These are phyloP conservation scores for Gymnopus androsaceus DNA, from an alignment of 1,284 basidiomycete species.

Conservation along the genomic window DNA sequence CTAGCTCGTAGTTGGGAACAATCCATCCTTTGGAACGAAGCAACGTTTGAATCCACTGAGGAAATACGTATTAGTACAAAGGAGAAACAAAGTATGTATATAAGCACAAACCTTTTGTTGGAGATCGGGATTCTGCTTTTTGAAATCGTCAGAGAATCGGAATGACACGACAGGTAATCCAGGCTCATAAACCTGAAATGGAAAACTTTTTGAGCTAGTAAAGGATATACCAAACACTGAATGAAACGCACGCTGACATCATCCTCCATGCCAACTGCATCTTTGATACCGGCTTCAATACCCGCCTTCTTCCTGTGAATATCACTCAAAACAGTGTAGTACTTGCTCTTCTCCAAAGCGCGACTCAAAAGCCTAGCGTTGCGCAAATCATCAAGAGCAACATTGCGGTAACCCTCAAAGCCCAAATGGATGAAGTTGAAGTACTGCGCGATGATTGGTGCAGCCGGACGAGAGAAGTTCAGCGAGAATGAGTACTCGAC, in stretches of 20 bases:
- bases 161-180: conserved; percentile 93
- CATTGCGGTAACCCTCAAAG: conserved; percentile 76
- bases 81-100: too few relatives aligned
- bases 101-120: too few relatives aligned
- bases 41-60: conserved; percentile 70
- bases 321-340: conserved; percentile 75
- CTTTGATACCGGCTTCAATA: conserved; percentile 37
- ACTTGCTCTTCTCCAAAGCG: conserved; percentile 80
- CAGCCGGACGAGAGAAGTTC: conserved; percentile 92
- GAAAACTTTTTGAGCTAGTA: background rate
- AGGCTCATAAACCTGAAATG: conserved; percentile 61
- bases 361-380: conserved; percentile 87
- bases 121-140: conserved; percentile 67
- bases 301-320: conserved; percentile 52
- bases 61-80: too few relatives aligned
- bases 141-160: conserved; percentile 83
- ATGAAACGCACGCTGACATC: conserved; percentile 53
- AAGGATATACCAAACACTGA: background rate
- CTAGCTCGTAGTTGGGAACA: conserved; percentile 85
- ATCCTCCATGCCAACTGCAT: conserved; percentile 43
- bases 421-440: conserved; percentile 90
- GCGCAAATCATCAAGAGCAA: conserved; percentile 77
- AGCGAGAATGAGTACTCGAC: conserved; percentile 79
- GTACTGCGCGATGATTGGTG: conserved; percentile 90
- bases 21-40: conserved; percentile 83